Evolutionary conservation across 2,329 filamentous ascomycete genomes (phyloP).

Genomic region (Pezizomycotina sp.): DNA sequence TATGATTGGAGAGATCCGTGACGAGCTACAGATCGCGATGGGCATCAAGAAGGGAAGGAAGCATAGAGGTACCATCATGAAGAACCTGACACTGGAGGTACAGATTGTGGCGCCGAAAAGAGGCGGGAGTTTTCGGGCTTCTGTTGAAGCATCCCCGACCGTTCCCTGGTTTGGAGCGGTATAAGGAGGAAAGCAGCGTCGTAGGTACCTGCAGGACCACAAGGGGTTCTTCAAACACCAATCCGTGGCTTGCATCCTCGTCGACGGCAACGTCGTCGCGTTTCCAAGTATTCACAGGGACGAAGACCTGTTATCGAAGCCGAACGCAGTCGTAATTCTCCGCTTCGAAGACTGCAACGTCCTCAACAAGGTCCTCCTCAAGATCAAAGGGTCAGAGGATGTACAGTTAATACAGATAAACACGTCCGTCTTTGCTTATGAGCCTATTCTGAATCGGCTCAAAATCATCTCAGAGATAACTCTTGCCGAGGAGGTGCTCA

Average conservation of each 20-base stretch:
- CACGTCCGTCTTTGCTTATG: slow-evolving; percentile 51
- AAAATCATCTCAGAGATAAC: slow-evolving; percentile 41
- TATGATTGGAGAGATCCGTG: slow-evolving; percentile 48
- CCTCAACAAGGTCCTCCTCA: slow-evolving; percentile 34
- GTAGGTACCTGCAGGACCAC: slow-evolving; percentile 34
- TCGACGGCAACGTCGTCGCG: slow-evolving; percentile 36
- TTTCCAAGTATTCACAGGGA: slow-evolving; percentile 45
- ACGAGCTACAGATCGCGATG: slow-evolving; percentile 40
- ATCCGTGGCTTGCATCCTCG: slow-evolving; percentile 45
- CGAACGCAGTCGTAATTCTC: slow-evolving; percentile 36
- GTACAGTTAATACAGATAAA: slow-evolving; percentile 43
- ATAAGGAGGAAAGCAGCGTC: too few species aligned
- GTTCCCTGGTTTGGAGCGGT: slow-evolving; percentile 35
- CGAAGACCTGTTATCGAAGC: slow-evolving; percentile 31
- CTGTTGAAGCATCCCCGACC: slow-evolving; percentile 32
- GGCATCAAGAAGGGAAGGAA: slow-evolving; percentile 36
- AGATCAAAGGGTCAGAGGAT: slow-evolving; percentile 28
- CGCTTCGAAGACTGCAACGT: slow-evolving; percentile 36
- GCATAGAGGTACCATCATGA: slow-evolving; percentile 27
- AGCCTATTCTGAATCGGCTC: slow-evolving; percentile 46
- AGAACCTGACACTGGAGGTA: slow-evolving; percentile 29
- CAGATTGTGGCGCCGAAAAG: slow-evolving; percentile 29
- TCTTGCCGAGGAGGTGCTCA: slow-evolving; percentile 39
- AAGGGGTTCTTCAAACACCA: slow-evolving; percentile 41
- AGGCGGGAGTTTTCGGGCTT: slow-evolving; percentile 29